These are phyloP conservation scores for Pestalotiopsis sp. DNA, from an alignment of 2,329 filamentous ascomycete genomes.

Conservation along the genomic window DNA sequence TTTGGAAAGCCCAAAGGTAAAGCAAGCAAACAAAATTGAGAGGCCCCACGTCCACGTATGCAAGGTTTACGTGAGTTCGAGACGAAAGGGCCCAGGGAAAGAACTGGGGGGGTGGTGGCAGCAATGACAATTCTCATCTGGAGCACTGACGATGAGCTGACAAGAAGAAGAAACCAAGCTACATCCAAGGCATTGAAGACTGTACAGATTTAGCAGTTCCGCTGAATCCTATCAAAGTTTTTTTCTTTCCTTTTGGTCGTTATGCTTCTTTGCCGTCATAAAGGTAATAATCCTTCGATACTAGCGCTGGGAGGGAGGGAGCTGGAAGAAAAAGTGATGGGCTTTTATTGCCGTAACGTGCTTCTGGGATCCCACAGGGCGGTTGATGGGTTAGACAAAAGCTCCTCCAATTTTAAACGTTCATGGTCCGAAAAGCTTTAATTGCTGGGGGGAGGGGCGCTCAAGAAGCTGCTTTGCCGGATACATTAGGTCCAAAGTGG, in stretches of 20 bases:
- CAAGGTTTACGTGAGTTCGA: not conserved
- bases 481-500: not conserved
- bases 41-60: not conserved
- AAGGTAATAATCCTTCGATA: not conserved
- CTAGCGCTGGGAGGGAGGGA: not conserved
- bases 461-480: not conserved
- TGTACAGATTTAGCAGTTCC: not conserved
- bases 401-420: constrained; percentile 11
- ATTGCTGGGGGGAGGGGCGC: not conserved
- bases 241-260: not conserved
- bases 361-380: not conserved
- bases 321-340: not conserved
- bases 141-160: not conserved
- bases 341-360: not conserved
- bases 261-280: not conserved
- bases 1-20: not conserved
- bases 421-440: constrained; percentile 6
- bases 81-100: not conserved
- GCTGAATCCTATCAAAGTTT: not conserved
- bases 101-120: not conserved
- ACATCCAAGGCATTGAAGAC: not conserved
- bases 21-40: not conserved
- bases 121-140: not conserved
- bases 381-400: constrained; percentile 7
- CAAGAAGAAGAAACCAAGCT: not conserved